These are phyloP conservation scores for Leishmania arabica DNA, from an alignment of 208 protist genomes.

Conservation along the genomic window DNA sequence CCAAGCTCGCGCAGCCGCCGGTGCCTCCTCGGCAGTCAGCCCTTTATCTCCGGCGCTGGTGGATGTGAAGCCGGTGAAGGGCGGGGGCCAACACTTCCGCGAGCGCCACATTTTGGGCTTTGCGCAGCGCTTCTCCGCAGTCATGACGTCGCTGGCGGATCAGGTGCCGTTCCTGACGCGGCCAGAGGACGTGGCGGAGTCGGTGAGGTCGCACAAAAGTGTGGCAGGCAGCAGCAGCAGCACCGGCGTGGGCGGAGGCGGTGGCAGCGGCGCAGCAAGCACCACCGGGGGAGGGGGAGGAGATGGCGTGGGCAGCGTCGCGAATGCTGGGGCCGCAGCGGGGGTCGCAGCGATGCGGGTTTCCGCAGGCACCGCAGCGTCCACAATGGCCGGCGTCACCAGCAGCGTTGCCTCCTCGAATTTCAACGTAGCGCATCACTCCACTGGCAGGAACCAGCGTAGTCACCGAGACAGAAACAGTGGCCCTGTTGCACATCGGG, in stretches of 20 bases:
- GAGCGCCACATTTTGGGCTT: slow-evolving; percentile 74
- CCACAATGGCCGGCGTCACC: not conserved
- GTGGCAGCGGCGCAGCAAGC: not conserved
- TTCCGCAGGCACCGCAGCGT: slow-evolving; percentile 1
- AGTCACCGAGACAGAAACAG: not conserved
- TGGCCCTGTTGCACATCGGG: not conserved
- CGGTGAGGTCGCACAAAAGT: not conserved
- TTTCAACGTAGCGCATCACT: not conserved
- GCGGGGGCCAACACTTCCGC: slow-evolving; percentile 58
- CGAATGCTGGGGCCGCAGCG: slow-evolving; percentile 1
- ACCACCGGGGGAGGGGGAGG: not conserved
- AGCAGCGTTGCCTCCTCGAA: not conserved
- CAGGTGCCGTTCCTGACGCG: slow-evolving; percentile 23
- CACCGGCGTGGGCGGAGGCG: slow-evolving; percentile 6
- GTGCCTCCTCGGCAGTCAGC: not conserved
- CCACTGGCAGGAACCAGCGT: not conserved
- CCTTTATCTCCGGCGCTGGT: slow-evolving; percentile 17
- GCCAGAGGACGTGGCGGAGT: slow-evolving; percentile 1
- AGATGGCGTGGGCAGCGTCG: not conserved
- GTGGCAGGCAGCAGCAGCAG: not conserved
- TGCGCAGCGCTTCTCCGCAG: slow-evolving; percentile 60
- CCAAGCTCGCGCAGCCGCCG: not conserved
- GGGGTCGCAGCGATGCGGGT: not conserved
- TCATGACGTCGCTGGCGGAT: slow-evolving; percentile 54
- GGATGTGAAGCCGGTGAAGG: slow-evolving; percentile 48